Percentiles rank a stretch among this genome's conserved stretches.
phyloP scores from a whole-genome alignment of 768 basidiomycete species.

The Rhodotorula kratochvilovae region DNA sequence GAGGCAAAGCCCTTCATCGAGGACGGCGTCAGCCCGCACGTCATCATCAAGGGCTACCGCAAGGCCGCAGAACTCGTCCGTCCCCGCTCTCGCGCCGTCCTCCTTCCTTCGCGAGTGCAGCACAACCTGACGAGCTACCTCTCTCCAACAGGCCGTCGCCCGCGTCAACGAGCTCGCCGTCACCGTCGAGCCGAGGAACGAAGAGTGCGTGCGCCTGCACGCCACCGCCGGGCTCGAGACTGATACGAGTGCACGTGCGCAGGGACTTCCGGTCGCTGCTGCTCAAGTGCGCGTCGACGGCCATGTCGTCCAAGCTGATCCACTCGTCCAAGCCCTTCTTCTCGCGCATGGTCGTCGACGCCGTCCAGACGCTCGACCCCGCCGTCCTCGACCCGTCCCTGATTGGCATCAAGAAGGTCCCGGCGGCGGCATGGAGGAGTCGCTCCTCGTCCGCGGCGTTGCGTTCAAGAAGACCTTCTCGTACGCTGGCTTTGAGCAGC shows the following conservation, averaged over 20 bases:
- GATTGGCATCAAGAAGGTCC: constrained; percentile 72
- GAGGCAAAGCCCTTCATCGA: constrained; percentile 87
- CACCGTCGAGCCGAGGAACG: constrained; percentile 78
- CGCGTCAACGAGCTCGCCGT: constrained; percentile 86
- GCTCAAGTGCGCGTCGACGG: constrained; percentile 93
- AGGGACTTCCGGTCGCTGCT: constrained; percentile 91
- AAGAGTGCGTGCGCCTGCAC: constrained; percentile 60
- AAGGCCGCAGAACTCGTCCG: constrained; percentile 78
- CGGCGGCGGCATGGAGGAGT: constrained; percentile 96
- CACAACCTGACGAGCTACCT: neutral
- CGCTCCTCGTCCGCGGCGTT: constrained; percentile 79
- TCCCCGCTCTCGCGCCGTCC: constrained; percentile 4
- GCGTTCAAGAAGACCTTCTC: constrained; percentile 99
- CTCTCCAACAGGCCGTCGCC: constrained; percentile 60
- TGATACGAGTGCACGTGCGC: constrained; percentile 6
- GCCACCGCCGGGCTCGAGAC: neutral
- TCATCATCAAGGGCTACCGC: constrained; percentile 94
- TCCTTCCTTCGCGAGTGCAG: neutral
- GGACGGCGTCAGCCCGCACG: constrained; percentile 93
- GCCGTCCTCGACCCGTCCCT: constrained; percentile 89
- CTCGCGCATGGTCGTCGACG: constrained; percentile 97
- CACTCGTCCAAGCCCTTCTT: constrained; percentile 99
- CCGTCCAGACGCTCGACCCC: constrained; percentile 85
- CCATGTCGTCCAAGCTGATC: constrained; percentile 99
- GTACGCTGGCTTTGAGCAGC: constrained; percentile 97